phyloP scores from a whole-genome alignment of 2,329 filamentous ascomycete species.

The Aspergillaceae sp. region DNA sequence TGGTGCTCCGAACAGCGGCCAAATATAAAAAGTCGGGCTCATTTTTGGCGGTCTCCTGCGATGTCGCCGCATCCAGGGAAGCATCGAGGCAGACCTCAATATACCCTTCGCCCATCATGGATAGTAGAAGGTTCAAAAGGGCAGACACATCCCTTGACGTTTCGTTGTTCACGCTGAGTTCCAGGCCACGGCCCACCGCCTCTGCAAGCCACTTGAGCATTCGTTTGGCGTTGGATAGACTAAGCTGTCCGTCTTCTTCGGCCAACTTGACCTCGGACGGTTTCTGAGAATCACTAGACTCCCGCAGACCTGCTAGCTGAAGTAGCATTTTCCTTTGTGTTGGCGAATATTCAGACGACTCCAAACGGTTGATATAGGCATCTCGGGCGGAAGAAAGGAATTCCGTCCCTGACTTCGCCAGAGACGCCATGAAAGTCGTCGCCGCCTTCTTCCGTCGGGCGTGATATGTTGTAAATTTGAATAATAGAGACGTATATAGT shows the following conservation, averaged over 20 bases:
- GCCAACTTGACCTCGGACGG: conserved; percentile 84
- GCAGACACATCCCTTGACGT: conserved; percentile 90
- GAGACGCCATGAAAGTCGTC: conserved; percentile 83
- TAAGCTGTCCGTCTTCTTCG: conserved; percentile 79
- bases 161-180: conserved; percentile 78
- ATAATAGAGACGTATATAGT: conserved; percentile 79
- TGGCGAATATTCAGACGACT: conserved; percentile 76
- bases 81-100: conserved; percentile 58
- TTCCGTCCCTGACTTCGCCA: conserved; percentile 84
- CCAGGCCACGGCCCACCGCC: conserved; percentile 80
- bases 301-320: conserved; percentile 71
- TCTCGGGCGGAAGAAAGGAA: conserved; percentile 81
- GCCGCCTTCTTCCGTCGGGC: conserved; percentile 69
- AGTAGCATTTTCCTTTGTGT: conserved; percentile 88
- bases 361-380: conserved; percentile 79
- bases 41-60: conserved; percentile 68
- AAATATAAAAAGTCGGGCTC: conserved; percentile 87
- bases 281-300: conserved; percentile 55
- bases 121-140: conserved; percentile 72
- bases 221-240: conserved; percentile 79
- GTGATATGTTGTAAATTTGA: conserved; percentile 96
- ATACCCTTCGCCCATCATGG: conserved; percentile 78
- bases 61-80: conserved; percentile 64
- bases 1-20: conserved; percentile 66
- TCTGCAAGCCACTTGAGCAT: conserved; percentile 98